Evolutionary conservation across 1,284 basidiomycete genomes (phyloP).

Genomic region (Sutorius eximius): DNA sequence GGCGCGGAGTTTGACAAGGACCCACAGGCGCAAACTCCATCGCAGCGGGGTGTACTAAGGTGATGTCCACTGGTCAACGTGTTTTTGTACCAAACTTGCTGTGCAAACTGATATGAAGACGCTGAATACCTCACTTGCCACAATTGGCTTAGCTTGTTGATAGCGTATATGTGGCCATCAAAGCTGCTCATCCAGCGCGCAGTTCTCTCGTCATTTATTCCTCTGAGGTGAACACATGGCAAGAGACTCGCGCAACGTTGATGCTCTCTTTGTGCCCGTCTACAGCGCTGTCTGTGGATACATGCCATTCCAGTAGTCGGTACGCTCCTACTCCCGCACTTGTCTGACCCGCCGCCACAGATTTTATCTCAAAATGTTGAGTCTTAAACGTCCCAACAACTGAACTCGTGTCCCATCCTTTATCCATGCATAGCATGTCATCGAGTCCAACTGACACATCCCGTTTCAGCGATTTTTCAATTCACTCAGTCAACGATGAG

Average conservation of each 20-base stretch:
- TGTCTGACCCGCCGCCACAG: conserved; percentile 23
- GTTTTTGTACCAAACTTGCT: conserved; percentile 8
- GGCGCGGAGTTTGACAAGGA: conserved; percentile 15
- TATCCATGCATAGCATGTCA: conserved; percentile 1
- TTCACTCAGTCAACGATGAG: neutral
- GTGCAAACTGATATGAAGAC: conserved; percentile 6
- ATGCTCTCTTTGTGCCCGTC: neutral
- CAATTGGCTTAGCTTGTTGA: conserved; percentile 12
- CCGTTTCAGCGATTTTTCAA: neutral
- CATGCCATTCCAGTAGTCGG: conserved; percentile 18
- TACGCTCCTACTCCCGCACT: neutral
- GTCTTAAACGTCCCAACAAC: neutral
- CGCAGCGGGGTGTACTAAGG: neutral
- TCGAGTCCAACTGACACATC: neutral
- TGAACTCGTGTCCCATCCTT: conserved; percentile 6
- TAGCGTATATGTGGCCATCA: neutral
- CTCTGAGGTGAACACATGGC: neutral
- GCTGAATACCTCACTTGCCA: conserved; percentile 19
- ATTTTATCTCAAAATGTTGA: conserved; percentile 16
- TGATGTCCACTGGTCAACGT: conserved; percentile 22
- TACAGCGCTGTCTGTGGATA: neutral
- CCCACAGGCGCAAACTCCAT: conserved; percentile 36
- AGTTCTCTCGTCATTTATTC: neutral
- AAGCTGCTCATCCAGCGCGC: conserved; percentile 3
- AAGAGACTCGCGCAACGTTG: neutral